Evolutionary conservation across 805 yeast species (phyloP).

Genomic region (Grigorovia transvaalensis): DNA sequence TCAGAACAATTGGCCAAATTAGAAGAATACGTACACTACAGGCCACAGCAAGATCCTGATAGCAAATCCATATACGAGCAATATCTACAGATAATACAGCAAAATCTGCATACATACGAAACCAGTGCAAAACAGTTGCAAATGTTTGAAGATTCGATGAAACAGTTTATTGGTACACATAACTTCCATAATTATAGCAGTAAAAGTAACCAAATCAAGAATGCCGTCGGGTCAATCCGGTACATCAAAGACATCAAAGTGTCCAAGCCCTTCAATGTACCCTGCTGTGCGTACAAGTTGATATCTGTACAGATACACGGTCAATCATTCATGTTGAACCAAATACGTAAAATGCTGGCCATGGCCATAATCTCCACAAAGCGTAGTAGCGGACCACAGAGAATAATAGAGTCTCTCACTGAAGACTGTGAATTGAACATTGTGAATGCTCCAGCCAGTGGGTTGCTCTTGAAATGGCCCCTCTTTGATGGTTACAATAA

Average conservation of each 20-base stretch:
- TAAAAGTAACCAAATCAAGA: constrained; percentile 50
- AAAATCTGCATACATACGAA: background rate
- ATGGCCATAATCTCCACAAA: constrained; percentile 72
- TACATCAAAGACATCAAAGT: constrained; percentile 65
- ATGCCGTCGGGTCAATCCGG: constrained; percentile 51
- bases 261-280: constrained; percentile 66
- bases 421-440: constrained; percentile 41
- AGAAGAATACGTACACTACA: background rate
- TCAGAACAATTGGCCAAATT: background rate
- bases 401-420: constrained; percentile 61
- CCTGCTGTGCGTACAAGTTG: constrained; percentile 43
- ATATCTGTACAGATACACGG: constrained; percentile 84
- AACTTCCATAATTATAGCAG: constrained; percentile 81
- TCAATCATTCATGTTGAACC: constrained; percentile 91
- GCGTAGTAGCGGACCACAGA: constrained; percentile 58
- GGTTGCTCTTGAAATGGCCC: constrained; percentile 73
- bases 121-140: background rate
- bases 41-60: background rate
- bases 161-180: constrained; percentile 79
- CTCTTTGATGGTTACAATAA: constrained; percentile 70
- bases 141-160: background rate
- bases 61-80: background rate
- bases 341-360: constrained; percentile 89
- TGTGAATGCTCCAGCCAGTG: constrained; percentile 90
- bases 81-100: background rate